Conservation (phyloP, 306 rosid species). For the Pachyrhizus erosus region DNA sequence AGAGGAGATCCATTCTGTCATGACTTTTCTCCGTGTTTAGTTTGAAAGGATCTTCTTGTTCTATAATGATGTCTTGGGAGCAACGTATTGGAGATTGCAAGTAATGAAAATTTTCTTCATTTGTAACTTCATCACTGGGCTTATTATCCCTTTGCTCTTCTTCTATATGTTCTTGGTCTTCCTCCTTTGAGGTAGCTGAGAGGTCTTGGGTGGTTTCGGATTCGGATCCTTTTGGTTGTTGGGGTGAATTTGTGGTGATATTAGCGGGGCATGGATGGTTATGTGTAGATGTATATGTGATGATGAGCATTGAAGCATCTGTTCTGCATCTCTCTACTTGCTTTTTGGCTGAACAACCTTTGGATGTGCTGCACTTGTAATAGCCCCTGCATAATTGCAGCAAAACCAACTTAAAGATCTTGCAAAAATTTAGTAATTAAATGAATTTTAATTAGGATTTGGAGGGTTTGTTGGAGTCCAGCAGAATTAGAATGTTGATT, state of each 20-base stretch:
- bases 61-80: conserved; percentile 48
- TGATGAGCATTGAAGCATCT: conserved; percentile 82
- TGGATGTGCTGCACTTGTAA: conserved; percentile 85
- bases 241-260: conserved; percentile 44
- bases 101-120: conserved; percentile 58
- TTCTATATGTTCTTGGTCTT: conserved; percentile 42
- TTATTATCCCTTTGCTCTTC: conserved; percentile 36
- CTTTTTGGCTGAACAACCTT: conserved; percentile 95
- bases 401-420: conserved; percentile 29
- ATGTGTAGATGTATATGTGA: conserved; percentile 81
- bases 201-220: conserved; percentile 46
- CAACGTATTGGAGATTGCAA: conserved; percentile 56
- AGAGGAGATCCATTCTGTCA: conserved; percentile 45
- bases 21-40: conserved; percentile 51
- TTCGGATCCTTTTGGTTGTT: conserved; percentile 44
- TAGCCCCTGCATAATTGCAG: conserved; percentile 66
- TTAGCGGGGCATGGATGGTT: conserved; percentile 74
- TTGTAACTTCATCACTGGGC: conserved; percentile 26
- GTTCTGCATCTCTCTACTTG: conserved; percentile 92
- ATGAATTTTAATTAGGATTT: neutral
- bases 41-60: conserved; percentile 63
- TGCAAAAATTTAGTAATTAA: neutral
- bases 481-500: too few species aligned
- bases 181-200: conserved; percentile 39
- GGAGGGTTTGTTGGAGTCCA: too few species aligned